Evolutionary conservation across 768 basidiomycete genomes (phyloP).

Genomic region (Amanita rimosa): DNA sequence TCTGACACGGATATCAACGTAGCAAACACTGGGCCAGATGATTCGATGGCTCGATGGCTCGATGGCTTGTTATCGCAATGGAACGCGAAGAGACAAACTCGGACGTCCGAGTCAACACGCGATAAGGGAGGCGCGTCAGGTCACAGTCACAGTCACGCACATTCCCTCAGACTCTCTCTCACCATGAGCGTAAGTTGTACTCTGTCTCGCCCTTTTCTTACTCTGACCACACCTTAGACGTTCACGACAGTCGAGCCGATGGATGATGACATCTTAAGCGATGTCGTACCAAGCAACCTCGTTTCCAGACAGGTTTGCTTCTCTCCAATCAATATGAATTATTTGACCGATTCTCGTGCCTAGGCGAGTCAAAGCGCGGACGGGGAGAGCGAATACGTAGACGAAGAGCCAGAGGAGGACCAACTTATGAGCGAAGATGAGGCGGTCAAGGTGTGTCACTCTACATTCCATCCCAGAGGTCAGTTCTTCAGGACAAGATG

Average conservation of each 20-base stretch:
- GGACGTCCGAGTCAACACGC: no score
- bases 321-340: background rate
- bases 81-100: no score
- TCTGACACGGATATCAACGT: no score
- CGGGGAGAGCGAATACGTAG: slow-evolving; percentile 66
- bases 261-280: slow-evolving; percentile 80
- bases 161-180: background rate
- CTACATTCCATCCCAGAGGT: background rate
- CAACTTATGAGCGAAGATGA: slow-evolving; percentile 48
- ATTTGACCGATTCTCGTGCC: slow-evolving; percentile 1
- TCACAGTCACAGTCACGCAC: no score
- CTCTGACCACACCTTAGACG: slow-evolving; percentile 14
- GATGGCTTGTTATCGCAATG: no score
- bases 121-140: no score
- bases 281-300: slow-evolving; percentile 85
- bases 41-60: no score
- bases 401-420: slow-evolving; percentile 47
- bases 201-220: background rate
- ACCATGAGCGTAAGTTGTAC: slow-evolving; percentile 15
- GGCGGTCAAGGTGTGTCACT: slow-evolving; percentile 17
- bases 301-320: slow-evolving; percentile 70
- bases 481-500: slow-evolving; percentile 3
- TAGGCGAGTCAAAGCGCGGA: slow-evolving; percentile 59
- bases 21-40: no score
- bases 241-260: slow-evolving; percentile 28